These are phyloP conservation scores for Ustilago nuda DNA, from an alignment of 1,284 basidiomycete genomes.

Conservation along the genomic window DNA sequence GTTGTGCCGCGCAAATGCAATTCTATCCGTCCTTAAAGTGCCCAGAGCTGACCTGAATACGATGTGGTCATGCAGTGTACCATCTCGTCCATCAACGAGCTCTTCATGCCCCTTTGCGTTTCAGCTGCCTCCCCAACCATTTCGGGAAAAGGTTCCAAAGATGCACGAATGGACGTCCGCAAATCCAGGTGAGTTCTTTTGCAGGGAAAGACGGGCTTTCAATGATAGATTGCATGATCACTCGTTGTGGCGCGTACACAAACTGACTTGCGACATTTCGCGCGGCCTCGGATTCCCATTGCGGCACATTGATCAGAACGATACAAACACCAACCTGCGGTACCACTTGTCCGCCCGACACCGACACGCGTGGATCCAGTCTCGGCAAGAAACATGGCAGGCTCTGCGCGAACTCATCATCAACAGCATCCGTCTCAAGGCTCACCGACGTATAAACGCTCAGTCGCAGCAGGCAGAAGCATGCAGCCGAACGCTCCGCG, in stretches of 20 bases:
- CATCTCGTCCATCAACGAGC: constrained; percentile 18
- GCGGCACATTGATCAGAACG: not conserved
- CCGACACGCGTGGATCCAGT: not conserved
- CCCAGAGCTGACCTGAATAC: not conserved
- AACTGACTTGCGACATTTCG: not conserved
- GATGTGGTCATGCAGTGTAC: not conserved
- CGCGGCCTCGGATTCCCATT: not conserved
- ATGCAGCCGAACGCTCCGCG: not conserved
- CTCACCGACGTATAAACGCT: not conserved
- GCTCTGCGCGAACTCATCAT: not conserved
- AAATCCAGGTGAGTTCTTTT: constrained; percentile 12
- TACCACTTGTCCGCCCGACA: not conserved
- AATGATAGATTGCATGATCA: too few relatives aligned
- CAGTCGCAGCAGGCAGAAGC: not conserved
- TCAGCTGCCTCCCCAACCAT: constrained; percentile 20
- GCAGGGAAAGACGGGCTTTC: not conserved
- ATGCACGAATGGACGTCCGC: not conserved
- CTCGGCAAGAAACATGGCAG: not conserved
- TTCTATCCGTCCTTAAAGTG: not conserved
- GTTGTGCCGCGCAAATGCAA: not conserved
- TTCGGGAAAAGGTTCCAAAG: constrained; percentile 14
- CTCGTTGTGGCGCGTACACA: not conserved
- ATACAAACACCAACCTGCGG: not conserved
- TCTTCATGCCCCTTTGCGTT: constrained; percentile 36
- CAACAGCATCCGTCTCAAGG: not conserved